Evolutionary conservation across 345 rosid species (phyloP), one percentile per base, ranked within the genome.

Genomic region (Rhodamnia rubescens): DNA sequence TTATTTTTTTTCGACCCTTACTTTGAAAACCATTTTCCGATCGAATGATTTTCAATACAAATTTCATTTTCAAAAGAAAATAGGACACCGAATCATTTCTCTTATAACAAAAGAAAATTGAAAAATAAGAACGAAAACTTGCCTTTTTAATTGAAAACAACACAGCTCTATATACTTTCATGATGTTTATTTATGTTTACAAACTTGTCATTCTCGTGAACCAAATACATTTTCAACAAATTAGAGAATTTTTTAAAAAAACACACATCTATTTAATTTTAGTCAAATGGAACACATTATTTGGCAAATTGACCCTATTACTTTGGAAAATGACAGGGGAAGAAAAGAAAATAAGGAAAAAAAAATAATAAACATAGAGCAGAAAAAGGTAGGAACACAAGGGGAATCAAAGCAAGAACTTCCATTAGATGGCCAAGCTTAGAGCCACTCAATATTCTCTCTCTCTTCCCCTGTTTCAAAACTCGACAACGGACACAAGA

Each of bases 381-480:
- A 50, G 52, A 16, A 20, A 54, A 8, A 29, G 42, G 55, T 29
- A 81, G 36, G 24, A 26, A 81, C 53, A 26, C 53, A 49, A 10
- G 3, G 13, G 13, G 78, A 64, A 32, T 64, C 42, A 64, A 64
- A 16, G 42, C 1, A 29, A 20, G 55, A 16, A 53, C 55, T 32
- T 27, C 49, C 75, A 49, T 27, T 47, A 52, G 86, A 85, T 91
- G 92, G 92, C 91, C 88, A 47, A 61, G 81, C 89, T 95, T 88
- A 83, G 89, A 85, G 86, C 96, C 96, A 93, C 96, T 91, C 87
- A 92, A 84, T 87, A 44, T n/a, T 47, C 3, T 9, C 22, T 51
- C 64, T 84, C 85, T 85, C 59, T 69, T 86, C 53, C 81, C n/a
- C 85, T 86, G 85, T 51, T 81, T 78, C 44, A 82, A 54, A 44